Conservation (phyloP, 225 moss, liverwort and hornwort species). For the Takakia lepidozioides region DNA sequence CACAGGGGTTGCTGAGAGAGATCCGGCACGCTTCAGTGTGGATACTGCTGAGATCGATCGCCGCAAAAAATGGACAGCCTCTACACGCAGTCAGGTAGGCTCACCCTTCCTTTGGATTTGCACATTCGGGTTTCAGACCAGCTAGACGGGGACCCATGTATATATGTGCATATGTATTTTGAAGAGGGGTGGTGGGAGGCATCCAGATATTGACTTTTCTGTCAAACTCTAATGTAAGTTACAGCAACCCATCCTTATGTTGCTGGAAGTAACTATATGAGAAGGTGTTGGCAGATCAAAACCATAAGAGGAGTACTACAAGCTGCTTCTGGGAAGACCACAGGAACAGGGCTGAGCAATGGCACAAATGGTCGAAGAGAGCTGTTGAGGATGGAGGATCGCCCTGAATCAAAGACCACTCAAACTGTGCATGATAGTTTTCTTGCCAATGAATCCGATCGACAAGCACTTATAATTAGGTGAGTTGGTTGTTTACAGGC, state of each 20-base stretch:
- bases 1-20: conserved; percentile 73
- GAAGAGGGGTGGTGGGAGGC: background rate
- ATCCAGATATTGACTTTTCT: no score
- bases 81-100: conserved; percentile 54
- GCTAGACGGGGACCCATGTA: no score
- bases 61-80: conserved; percentile 73
- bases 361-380: conserved; percentile 45
- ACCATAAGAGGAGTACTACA: conserved; percentile 34
- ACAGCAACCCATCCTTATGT: no score
- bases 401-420: conserved; percentile 27
- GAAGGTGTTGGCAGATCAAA: conserved; percentile 26
- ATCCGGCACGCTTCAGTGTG: conserved; percentile 74
- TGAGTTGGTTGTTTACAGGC: conserved; percentile 17
- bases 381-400: conserved; percentile 46
- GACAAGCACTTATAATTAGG: conserved; percentile 56
- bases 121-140: no score
- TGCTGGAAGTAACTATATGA: no score
- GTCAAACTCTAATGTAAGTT: no score
- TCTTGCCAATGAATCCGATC: conserved; percentile 41
- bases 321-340: conserved; percentile 18
- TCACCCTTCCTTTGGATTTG: no score
- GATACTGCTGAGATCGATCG: conserved; percentile 62
- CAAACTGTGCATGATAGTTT: conserved; percentile 33
- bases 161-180: no score
- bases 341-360: conserved; percentile 17